phyloP scores from a whole-genome alignment of 495 filamentous ascomycete genomes.

The Xylaria sp. region DNA sequence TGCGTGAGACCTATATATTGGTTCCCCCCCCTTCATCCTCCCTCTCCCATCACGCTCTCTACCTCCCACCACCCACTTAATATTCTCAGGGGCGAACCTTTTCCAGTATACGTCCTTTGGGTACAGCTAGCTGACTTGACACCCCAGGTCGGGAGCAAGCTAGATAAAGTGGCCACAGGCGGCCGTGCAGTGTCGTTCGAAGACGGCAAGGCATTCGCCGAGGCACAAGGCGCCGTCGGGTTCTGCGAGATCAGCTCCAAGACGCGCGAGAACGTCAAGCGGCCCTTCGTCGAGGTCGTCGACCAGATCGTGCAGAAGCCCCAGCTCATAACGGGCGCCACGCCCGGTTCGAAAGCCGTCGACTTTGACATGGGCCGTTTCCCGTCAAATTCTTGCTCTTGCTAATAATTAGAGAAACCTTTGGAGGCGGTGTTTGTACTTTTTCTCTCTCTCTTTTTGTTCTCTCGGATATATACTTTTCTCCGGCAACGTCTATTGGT shows the following conservation, averaged over 20 bases:
- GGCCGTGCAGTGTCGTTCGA: slow-evolving; percentile 57
- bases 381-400: slow-evolving; percentile 33
- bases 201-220: slow-evolving; percentile 59
- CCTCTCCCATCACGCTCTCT: not conserved
- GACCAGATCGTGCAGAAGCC: slow-evolving; percentile 58
- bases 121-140: slow-evolving; percentile 26
- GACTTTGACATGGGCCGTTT: slow-evolving; percentile 13
- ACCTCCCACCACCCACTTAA: not conserved
- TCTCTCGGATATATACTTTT: slow-evolving; percentile 2
- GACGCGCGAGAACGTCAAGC: slow-evolving; percentile 59
- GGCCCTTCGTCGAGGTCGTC: slow-evolving; percentile 63
- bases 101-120: slow-evolving; percentile 13
- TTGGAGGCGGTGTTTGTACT: not conserved
- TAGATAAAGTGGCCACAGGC: slow-evolving; percentile 53
- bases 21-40: not conserved
- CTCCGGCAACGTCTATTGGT: not conserved
- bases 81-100: not conserved
- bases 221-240: slow-evolving; percentile 48
- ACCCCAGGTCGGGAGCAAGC: slow-evolving; percentile 58
- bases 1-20: slow-evolving; percentile 33
- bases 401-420: slow-evolving; percentile 20
- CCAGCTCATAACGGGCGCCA: slow-evolving; percentile 43
- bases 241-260: slow-evolving; percentile 66
- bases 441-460: not conserved
- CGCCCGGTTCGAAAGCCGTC: slow-evolving; percentile 16